Percentiles rank a stretch among this genome's conserved stretches.
Conservation (phyloP, 108 stramenopile genomes). For the Cyclotella kingstonii region DNA sequence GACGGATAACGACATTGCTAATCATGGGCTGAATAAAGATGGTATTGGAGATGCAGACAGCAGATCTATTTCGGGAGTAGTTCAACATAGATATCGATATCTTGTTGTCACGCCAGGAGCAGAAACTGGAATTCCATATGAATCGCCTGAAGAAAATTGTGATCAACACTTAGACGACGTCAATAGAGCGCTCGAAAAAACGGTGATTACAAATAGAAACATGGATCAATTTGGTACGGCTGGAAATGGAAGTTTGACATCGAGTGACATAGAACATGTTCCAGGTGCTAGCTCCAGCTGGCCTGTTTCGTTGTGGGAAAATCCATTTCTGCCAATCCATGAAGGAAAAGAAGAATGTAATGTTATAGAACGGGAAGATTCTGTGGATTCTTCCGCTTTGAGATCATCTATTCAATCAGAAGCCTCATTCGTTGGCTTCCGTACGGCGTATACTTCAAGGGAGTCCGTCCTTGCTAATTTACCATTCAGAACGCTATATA, state of each 20-base stretch:
- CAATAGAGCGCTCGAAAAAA: constrained; percentile 18
- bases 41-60: not conserved
- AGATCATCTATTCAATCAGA: constrained; percentile 4
- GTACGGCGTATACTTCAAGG: not conserved
- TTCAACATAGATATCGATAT: constrained; percentile 37
- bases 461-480: constrained; percentile 20
- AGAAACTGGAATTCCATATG: constrained; percentile 5
- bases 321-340: constrained; percentile 49
- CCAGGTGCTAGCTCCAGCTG: constrained; percentile 6
- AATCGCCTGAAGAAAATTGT: not conserved
- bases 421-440: constrained; percentile 3
- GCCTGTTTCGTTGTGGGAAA: constrained; percentile 75
- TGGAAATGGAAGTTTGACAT: not conserved
- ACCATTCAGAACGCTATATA: constrained; percentile 33
- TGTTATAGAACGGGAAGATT: not conserved
- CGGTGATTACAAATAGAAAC: constrained; percentile 14
- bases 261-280: constrained; percentile 4
- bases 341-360: not conserved
- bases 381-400: not conserved
- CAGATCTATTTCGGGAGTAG: not conserved
- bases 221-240: not conserved
- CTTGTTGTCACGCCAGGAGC: constrained; percentile 41
- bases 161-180: constrained; percentile 12
- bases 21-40: not conserved
- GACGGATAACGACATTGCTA: not conserved